These are phyloP conservation scores for Botrytis medusae DNA, from an alignment of 2,329 filamentous ascomycete genomes.

Conservation along the genomic window DNA sequence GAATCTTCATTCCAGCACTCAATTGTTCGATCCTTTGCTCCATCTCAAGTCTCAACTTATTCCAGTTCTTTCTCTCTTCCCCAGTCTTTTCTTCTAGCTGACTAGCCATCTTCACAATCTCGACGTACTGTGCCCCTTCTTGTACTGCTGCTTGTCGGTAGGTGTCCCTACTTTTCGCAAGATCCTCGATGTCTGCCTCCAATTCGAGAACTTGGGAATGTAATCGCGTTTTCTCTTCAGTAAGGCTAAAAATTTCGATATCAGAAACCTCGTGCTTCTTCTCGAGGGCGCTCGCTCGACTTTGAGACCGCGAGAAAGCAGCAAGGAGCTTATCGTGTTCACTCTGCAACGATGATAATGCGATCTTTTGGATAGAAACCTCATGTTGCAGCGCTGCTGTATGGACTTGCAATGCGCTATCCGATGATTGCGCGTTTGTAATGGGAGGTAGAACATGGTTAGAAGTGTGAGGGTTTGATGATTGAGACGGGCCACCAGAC, in stretches of 20 bases:
- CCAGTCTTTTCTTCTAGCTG: conserved; percentile 36
- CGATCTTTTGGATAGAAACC: conserved; percentile 52
- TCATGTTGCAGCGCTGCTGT: conserved; percentile 50
- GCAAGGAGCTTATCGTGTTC: conserved; percentile 54
- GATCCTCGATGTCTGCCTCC: conserved; percentile 50
- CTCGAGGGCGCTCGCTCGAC: conserved; percentile 50
- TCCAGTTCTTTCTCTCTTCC: conserved; percentile 37
- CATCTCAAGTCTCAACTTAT: conserved; percentile 33
- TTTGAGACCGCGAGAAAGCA: conserved; percentile 51
- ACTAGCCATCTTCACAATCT: conserved; percentile 40
- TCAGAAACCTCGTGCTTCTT: conserved; percentile 52
- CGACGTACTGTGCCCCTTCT: conserved; percentile 39
- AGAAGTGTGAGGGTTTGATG: conserved; percentile 29
- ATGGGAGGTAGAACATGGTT: conserved; percentile 32
- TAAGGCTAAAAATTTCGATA: conserved; percentile 51
- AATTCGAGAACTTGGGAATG: conserved; percentile 48
- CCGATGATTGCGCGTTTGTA: conserved; percentile 28
- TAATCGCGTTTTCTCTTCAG: conserved; percentile 51
- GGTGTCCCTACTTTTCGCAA: conserved; percentile 49
- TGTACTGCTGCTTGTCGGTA: conserved; percentile 40
- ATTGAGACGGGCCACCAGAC: conserved; percentile 27
- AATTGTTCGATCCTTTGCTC: conserved; percentile 35
- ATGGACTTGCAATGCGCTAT: conserved; percentile 36
- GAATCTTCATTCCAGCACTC: conserved; percentile 17
- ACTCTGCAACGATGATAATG: conserved; percentile 52